A percentile compares a stretch with the other conserved stretches of the same genome.
These are phyloP conservation scores for Chaetomium fimeti DNA, from an alignment of 495 filamentous ascomycete genomes.

Conservation along the genomic window DNA sequence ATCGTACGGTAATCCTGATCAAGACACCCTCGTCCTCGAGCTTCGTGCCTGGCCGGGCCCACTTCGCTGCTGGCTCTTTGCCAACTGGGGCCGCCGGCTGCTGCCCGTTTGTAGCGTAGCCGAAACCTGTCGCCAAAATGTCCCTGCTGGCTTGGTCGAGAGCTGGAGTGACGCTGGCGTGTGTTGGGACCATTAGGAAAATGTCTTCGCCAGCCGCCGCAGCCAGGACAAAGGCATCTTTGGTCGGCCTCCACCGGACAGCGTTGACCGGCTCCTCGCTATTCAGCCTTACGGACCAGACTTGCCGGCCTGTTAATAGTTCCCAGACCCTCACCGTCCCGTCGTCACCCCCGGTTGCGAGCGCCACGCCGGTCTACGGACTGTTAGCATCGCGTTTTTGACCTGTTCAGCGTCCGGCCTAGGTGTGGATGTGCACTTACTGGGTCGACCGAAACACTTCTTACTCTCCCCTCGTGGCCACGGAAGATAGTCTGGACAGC, in stretches of 20 bases:
- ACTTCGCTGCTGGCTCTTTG: conserved; percentile 74
- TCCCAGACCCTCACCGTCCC: conserved; percentile 92
- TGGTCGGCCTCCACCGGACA: conserved; percentile 85
- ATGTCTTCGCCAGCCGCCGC: conserved; percentile 82
- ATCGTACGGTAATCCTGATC: conserved; percentile 73
- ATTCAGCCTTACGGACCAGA: conserved; percentile 78
- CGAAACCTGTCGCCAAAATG: conserved; percentile 81
- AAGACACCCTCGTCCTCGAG: conserved; percentile 76
- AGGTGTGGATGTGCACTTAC: conserved; percentile 21
- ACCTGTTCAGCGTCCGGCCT: not conserved
- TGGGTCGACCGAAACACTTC: conserved; percentile 64
- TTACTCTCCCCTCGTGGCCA: conserved; percentile 86
- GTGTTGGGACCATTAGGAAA: conserved; percentile 70
- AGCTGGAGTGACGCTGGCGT: conserved; percentile 34
- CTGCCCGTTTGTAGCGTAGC: conserved; percentile 73
- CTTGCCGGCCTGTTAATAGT: conserved; percentile 76
- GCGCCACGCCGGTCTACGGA: conserved; percentile 30
- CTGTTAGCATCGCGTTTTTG: not conserved
- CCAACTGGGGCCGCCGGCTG: conserved; percentile 58
- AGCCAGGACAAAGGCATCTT: conserved; percentile 75
- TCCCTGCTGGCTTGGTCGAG: conserved; percentile 70
- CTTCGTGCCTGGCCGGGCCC: conserved; percentile 72
- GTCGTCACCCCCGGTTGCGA: conserved; percentile 89
- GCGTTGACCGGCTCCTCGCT: conserved; percentile 80
- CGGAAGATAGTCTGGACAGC: conserved; percentile 77